Percentiles rank a stretch among this genome's conserved stretches.
Evolutionary conservation across 768 basidiomycete genomes (phyloP).

Genomic region (Russula olivacea): DNA sequence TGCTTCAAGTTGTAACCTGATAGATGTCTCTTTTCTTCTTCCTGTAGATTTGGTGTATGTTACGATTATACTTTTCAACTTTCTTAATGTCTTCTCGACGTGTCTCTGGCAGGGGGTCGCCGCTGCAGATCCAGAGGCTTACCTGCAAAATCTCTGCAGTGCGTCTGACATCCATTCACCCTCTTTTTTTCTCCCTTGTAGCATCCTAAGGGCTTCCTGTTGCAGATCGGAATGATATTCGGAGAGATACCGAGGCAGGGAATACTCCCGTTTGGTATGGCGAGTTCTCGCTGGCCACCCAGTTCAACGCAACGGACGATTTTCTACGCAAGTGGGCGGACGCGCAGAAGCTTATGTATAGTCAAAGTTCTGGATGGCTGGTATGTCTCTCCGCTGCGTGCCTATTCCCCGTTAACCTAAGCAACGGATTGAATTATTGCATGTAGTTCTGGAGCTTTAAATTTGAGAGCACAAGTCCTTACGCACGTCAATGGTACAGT

Average conservation of each 20-base stretch:
- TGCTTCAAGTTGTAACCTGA: not conserved
- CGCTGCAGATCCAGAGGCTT: slow-evolving; percentile 54
- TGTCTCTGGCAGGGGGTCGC: slow-evolving; percentile 56
- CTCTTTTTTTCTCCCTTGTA: not conserved
- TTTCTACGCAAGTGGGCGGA: slow-evolving; percentile 69
- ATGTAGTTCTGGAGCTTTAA: slow-evolving; percentile 70
- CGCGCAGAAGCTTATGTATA: slow-evolving; percentile 64
- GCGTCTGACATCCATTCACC: slow-evolving; percentile 26
- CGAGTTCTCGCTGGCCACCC: slow-evolving; percentile 59
- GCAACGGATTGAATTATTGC: not conserved
- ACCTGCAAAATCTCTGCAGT: slow-evolving; percentile 68
- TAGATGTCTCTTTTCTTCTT: not conserved
- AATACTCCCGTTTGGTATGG: slow-evolving; percentile 50
- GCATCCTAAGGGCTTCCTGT: not conserved
- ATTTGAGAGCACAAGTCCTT: slow-evolving; percentile 49
- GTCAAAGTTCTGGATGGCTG: slow-evolving; percentile 58
- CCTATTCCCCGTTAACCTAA: not conserved
- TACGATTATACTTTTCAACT: not conserved
- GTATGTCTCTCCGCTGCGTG: slow-evolving; percentile 35
- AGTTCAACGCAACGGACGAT: slow-evolving; percentile 54
- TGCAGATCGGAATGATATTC: slow-evolving; percentile 55
- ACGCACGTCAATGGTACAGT: slow-evolving; percentile 60
- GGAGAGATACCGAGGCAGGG: slow-evolving; percentile 39
- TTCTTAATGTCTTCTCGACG: not conserved
- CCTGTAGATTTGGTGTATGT: slow-evolving; percentile 51